Base-by-base conservation (phyloP, 352 stramenopile species). In the Globisporangium parvum region DNA sequence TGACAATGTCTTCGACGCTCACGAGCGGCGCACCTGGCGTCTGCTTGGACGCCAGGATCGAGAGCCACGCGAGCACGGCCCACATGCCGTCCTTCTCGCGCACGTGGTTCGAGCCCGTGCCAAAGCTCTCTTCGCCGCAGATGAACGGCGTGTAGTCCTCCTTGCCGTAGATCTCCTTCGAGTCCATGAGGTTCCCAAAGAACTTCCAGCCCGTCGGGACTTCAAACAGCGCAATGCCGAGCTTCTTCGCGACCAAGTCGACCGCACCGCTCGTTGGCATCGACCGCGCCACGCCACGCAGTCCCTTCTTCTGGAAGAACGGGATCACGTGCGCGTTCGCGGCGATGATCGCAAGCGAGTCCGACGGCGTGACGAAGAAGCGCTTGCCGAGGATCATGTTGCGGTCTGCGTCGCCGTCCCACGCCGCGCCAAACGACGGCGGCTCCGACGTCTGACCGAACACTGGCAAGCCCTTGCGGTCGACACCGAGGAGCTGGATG, bases 121-220 rank as follows among this genome's bases (percentile, higher is more conserved):
- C 97, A 71, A 99, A 99, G 63, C 76, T 96, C 71, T 98, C 95
- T 73, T 99, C 97, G 26, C 97, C 97, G 71, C 97, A 99, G 35
- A 99, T 92, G 70, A 99, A 99, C 18, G 97, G 97, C 37, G 89
- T 97, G 75, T 98, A 99, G 70, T 99, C 93, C 60, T 97, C 88
- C 68, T 96, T 96, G 58, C 87, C 90, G 64, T 97, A 98, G 48
- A 97, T 78, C 40, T 96, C 92, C 60, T 97, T 95, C 15, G 94
- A 98, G 75, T 98, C 95, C 97, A 99, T 99, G 26, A 99, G 76
- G 78, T 99, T 99, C 39, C 97, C 97, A 67, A 99, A 99, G 76
- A 98, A 99, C 80, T 99, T 99, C 97, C 97, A 99, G 51, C 97
- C 97, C 31, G 97, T 99, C 20, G 97, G 97, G 39, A 98, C 98